Conservation (phyloP, 106 monocot species). For the Apostasia shenzhenica region DNA sequence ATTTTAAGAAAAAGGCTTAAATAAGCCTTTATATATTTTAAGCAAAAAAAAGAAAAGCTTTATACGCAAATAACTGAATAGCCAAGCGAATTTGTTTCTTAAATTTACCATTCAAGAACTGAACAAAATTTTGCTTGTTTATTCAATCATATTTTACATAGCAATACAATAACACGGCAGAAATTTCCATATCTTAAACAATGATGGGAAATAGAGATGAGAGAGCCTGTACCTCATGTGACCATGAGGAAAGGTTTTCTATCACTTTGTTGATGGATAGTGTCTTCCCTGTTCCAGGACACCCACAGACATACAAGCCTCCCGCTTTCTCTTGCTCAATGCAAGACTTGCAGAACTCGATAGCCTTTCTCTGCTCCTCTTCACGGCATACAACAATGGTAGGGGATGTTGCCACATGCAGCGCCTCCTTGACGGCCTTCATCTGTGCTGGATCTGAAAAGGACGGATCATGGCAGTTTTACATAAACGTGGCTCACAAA, state of each 20-base stretch:
- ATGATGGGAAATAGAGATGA: not conserved
- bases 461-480: not conserved
- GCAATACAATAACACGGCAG: not conserved
- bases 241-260: slow-evolving; percentile 44
- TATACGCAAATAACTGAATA: too few relatives aligned
- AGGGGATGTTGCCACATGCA: slow-evolving; percentile 74
- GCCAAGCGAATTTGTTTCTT: too few relatives aligned
- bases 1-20: not conserved
- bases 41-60: too few relatives aligned
- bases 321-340: slow-evolving; percentile 49
- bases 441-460: slow-evolving; percentile 66
- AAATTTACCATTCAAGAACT: too few relatives aligned
- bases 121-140: too few relatives aligned
- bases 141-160: not conserved
- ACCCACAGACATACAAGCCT: slow-evolving; percentile 88
- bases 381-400: slow-evolving; percentile 66
- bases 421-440: slow-evolving; percentile 64
- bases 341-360: slow-evolving; percentile 73
- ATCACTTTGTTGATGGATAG: slow-evolving; percentile 55
- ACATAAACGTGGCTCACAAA: not conserved
- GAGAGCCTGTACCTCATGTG: slow-evolving; percentile 44
- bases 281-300: slow-evolving; percentile 94
- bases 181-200: not conserved
- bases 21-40: not conserved
- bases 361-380: slow-evolving; percentile 54